Percentiles rank a stretch among this genome's conserved stretches.
Evolutionary conservation across 2,329 filamentous ascomycete genomes (phyloP).

Genomic region (Verticillium longisporum): DNA sequence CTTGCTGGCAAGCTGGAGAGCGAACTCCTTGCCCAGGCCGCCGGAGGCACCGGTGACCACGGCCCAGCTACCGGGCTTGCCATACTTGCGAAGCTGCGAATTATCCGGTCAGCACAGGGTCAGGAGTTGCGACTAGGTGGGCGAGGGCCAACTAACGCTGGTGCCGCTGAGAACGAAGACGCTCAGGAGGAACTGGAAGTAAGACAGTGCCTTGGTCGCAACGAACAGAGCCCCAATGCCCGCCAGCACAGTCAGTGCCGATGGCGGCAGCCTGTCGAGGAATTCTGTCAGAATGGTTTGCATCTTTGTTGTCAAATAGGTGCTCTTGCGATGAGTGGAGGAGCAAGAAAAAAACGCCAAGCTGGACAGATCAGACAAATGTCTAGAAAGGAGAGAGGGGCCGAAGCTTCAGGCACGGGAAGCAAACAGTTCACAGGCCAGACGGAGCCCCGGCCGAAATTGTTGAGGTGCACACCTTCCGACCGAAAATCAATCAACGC

Average conservation of each 20-base stretch:
- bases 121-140: background rate
- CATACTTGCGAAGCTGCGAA: conserved; percentile 75
- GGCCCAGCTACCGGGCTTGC: conserved; percentile 87
- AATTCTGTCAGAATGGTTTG: conserved; percentile 17
- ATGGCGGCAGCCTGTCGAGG: conserved; percentile 34
- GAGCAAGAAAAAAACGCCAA: background rate
- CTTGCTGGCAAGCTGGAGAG: conserved; percentile 78
- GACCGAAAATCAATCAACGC: background rate
- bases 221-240: conserved; percentile 54
- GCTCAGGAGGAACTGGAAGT: conserved; percentile 55
- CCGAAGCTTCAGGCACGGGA: background rate
- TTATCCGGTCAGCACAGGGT: background rate
- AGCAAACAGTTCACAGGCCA: background rate
- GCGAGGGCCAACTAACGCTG: conserved; percentile 39
- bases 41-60: conserved; percentile 93
- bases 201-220: conserved; percentile 48
- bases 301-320: conserved; percentile 1
- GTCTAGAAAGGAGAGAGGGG: background rate
- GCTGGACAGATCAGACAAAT: background rate
- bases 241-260: conserved; percentile 38
- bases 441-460: background rate
- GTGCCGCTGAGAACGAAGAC: conserved; percentile 61
- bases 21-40: conserved; percentile 94
- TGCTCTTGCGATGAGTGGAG: background rate
- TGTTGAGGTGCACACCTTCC: background rate